Evolutionary conservation across 257 asterid genomes (phyloP).

Genomic region (Nicotiana otophora): DNA sequence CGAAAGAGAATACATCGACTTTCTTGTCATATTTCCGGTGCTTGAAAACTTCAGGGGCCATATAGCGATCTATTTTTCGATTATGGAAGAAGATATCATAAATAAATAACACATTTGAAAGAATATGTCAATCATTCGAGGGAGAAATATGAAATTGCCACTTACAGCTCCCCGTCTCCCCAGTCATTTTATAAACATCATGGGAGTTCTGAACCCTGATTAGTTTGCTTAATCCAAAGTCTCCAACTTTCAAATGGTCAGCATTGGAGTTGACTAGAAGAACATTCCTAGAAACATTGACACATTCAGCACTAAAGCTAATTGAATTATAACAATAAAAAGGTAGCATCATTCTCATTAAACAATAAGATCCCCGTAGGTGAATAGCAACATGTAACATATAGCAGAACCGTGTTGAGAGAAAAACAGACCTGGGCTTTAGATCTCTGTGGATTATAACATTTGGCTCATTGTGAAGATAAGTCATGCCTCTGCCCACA

Average conservation of each 20-base stretch:
- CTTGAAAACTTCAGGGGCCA: constrained; percentile 99
- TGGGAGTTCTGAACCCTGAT: constrained; percentile 83
- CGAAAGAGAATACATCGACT: constrained; percentile 95
- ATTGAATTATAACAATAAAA: neutral
- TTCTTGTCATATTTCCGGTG: constrained; percentile 94
- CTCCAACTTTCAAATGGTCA: constrained; percentile 97
- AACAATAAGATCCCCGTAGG: neutral
- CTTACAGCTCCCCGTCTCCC: constrained; percentile 99
- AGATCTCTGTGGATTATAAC: constrained; percentile 93
- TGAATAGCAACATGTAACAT: neutral
- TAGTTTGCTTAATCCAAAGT: constrained; percentile 94
- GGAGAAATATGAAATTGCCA: constrained; percentile 7
- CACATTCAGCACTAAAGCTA: constrained; percentile 14
- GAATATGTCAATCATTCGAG: neutral
- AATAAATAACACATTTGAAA: constrained; percentile 1
- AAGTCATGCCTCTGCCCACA: constrained; percentile 91
- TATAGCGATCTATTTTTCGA: constrained; percentile 65
- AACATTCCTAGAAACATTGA: constrained; percentile 65
- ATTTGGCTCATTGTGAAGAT: constrained; percentile 97
- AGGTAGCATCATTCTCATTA: neutral
- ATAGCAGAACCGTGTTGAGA: neutral
- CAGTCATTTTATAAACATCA: constrained; percentile 96
- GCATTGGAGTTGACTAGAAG: constrained; percentile 88
- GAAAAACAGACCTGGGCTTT: constrained; percentile 77
- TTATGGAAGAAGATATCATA: neutral